Evolutionary conservation across 129 eudicot species (phyloP).

Genomic region (Helianthus tuberosus): DNA sequence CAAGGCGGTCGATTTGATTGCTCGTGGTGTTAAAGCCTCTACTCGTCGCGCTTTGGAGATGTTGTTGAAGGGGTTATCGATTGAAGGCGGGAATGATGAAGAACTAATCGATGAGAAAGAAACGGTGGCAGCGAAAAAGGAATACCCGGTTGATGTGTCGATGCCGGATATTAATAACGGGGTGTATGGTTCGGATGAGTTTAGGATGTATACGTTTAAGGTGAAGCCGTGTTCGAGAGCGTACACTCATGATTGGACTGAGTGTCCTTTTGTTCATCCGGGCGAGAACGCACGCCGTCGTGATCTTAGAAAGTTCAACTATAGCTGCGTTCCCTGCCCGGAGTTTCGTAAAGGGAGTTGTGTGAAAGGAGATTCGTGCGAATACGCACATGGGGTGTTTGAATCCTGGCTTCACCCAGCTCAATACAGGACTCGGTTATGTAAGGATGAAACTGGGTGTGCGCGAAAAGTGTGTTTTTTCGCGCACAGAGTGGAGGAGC

Average conservation of each 20-base stretch:
- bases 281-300: constrained; percentile 93
- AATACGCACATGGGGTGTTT: constrained; percentile 94
- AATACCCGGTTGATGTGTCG: constrained; percentile 59
- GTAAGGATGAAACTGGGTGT: constrained; percentile 88
- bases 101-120: constrained; percentile 23
- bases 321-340: constrained; percentile 92
- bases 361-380: constrained; percentile 74
- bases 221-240: constrained; percentile 95
- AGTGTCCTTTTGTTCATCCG: constrained; percentile 94
- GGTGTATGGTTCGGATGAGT: constrained; percentile 73
- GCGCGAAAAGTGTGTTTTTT: constrained; percentile 84
- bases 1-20: constrained; percentile 50
- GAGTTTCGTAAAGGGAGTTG: constrained; percentile 85
- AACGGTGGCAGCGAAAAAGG: constrained; percentile 42
- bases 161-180: constrained; percentile 85
- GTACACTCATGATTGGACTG: constrained; percentile 95
- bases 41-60: constrained; percentile 47
- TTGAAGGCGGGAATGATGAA: constrained; percentile 23
- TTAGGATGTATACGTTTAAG: constrained; percentile 85
- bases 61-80: constrained; percentile 49
- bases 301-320: constrained; percentile 66
- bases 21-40: constrained; percentile 37
- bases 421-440: constrained; percentile 80
- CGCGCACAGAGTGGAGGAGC: constrained; percentile 79
- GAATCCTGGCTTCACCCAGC: constrained; percentile 99